A percentile compares a stretch with the other conserved stretches of the same genome.
Conservation (phyloP, 129 eudicot species). For the Erigeron canadensis region DNA sequence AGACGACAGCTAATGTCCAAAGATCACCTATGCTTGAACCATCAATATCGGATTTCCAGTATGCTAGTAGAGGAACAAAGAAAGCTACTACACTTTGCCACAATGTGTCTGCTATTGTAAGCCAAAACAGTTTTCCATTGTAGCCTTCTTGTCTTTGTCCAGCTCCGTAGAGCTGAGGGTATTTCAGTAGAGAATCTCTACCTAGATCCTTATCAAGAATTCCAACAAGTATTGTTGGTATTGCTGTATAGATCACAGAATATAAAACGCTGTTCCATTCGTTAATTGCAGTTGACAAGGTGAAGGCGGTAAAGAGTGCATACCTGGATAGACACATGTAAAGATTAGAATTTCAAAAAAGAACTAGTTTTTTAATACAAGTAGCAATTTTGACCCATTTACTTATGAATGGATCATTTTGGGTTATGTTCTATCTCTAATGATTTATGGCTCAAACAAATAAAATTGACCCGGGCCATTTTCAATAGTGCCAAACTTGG, state of each 20-base stretch:
- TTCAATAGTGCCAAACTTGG: no score
- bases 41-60: conserved; percentile 62
- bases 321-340: conserved; percentile 57
- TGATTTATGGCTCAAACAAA: neutral
- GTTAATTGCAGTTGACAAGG: conserved; percentile 74
- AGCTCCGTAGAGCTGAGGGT: conserved; percentile 80
- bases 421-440: neutral
- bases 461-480: neutral
- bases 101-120: conserved; percentile 67
- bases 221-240: conserved; percentile 84
- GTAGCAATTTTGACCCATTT: neutral
- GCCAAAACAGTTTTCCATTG: conserved; percentile 68
- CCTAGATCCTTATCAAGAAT: conserved; percentile 85
- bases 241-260: conserved; percentile 71
- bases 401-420: neutral
- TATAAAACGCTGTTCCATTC: conserved; percentile 95
- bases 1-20: conserved; percentile 81
- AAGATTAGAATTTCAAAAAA: conserved; percentile 29
- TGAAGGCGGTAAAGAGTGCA: conserved; percentile 60
- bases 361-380: neutral
- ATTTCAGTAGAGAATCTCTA: conserved; percentile 54
- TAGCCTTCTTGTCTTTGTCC: conserved; percentile 83
- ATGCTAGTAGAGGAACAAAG: conserved; percentile 64
- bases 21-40: conserved; percentile 79
- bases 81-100: conserved; percentile 88